phyloP scores from a whole-genome alignment of 495 filamentous ascomycete species.

The Penicillium macrosclerotiorum region DNA sequence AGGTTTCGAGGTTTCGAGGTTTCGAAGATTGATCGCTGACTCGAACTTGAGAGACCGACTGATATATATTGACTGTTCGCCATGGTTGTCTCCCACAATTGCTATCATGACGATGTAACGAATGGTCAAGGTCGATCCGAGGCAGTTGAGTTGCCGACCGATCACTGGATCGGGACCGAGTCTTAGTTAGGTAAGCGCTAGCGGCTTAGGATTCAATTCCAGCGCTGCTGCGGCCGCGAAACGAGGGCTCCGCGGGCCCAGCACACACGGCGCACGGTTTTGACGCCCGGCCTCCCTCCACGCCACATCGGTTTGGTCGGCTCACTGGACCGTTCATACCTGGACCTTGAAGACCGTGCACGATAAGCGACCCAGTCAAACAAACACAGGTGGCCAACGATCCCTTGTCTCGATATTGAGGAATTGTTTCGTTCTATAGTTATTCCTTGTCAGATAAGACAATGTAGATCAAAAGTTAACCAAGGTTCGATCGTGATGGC shows the following conservation, averaged over 20 bases:
- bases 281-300: constrained; percentile 10
- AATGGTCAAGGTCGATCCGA: constrained; percentile 1
- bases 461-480: no score
- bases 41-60: background rate
- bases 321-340: constrained; percentile 6
- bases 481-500: no score
- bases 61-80: constrained; percentile 13
- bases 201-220: background rate
- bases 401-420: no score
- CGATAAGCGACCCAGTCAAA: background rate
- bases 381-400: background rate
- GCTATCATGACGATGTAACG: constrained; percentile 4
- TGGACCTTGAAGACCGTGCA: background rate
- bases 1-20: background rate
- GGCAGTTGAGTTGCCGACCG: constrained; percentile 7
- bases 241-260: background rate
- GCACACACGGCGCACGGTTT: constrained; percentile 13
- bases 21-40: background rate
- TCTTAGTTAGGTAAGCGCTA: background rate
- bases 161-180: constrained; percentile 26
- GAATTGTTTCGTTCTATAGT: no score
- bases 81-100: background rate
- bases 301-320: constrained; percentile 19
- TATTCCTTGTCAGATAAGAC: no score
- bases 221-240: background rate